A percentile compares a stretch with the other conserved stretches of the same genome.
Conservation (phyloP, 768 basidiomycete species). For the Serendipita indica region DNA sequence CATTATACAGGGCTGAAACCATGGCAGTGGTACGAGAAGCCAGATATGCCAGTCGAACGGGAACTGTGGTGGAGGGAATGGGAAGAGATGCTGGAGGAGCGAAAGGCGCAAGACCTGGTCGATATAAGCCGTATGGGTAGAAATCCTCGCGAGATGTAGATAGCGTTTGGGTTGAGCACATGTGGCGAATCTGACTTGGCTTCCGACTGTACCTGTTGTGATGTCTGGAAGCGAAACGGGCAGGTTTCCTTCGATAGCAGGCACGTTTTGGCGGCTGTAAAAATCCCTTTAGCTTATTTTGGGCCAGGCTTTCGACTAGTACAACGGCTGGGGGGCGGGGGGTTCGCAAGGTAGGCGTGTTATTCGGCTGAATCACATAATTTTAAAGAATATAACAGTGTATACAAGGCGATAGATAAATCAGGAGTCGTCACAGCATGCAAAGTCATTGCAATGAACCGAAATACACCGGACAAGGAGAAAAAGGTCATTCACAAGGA, state of each 20-base stretch:
- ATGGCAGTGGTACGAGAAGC: constrained; percentile 10
- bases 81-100: constrained; percentile 8
- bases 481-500: constrained; percentile 82
- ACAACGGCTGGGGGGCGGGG: constrained; percentile 71
- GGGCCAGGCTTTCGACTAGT: constrained; percentile 57
- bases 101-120: background rate
- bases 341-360: constrained; percentile 62
- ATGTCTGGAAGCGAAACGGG: background rate
- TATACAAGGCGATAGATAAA: constrained; percentile 66
- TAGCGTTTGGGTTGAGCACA: too few relatives aligned
- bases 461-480: constrained; percentile 46
- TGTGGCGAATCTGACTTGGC: too few relatives aligned
- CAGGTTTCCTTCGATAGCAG: background rate
- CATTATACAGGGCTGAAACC: constrained; percentile 13
- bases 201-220: too few relatives aligned
- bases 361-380: background rate
- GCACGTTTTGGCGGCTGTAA: background rate
- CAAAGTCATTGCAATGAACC: constrained; percentile 59
- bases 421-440: constrained; percentile 67
- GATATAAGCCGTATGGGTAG: too few relatives aligned
- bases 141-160: too few relatives aligned
- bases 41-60: constrained; percentile 11
- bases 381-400: constrained; percentile 31
- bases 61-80: constrained; percentile 11
- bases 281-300: background rate